A percentile compares a stretch with the other conserved stretches of the same genome.
phyloP scores from a whole-genome alignment of 2,329 filamentous ascomycete species.

The Exophiala calicioides region DNA sequence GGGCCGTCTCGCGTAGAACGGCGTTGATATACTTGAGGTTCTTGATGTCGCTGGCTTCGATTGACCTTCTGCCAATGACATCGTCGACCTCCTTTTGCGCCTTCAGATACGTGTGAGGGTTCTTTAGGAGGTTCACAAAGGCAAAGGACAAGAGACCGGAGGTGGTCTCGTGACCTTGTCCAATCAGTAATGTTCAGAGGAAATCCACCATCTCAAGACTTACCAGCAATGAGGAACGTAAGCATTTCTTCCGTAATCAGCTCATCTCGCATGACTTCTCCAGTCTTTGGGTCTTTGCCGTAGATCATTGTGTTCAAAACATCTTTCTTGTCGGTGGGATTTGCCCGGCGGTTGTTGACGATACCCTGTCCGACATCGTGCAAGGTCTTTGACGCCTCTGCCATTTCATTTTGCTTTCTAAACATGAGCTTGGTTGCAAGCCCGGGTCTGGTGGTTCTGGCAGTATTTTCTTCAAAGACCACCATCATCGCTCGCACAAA shows the following conservation, averaged over 20 bases:
- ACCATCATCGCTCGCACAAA: conserved; percentile 68
- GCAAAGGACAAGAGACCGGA: conserved; percentile 67
- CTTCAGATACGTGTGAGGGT: conserved; percentile 60
- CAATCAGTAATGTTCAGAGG: too few species aligned
- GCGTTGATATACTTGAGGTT: conserved; percentile 69
- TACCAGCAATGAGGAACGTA: conserved; percentile 71
- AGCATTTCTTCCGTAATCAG: conserved; percentile 70
- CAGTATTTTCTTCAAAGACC: conserved; percentile 58
- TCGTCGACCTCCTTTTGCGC: conserved; percentile 67
- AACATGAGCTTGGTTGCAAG: conserved; percentile 50
- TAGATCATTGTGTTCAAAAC: conserved; percentile 70
- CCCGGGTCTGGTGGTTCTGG: conserved; percentile 50
- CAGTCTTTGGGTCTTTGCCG: conserved; percentile 67
- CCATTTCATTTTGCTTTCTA: conserved; percentile 21
- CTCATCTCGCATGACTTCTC: conserved; percentile 62
- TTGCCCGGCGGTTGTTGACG: conserved; percentile 57
- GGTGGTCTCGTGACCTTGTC: conserved; percentile 70
- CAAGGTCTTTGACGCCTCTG: conserved; percentile 36
- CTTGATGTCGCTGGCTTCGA: conserved; percentile 61
- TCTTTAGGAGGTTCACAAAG: conserved; percentile 64
- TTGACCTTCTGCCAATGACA: conserved; percentile 60
- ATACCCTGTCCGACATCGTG: conserved; percentile 61
- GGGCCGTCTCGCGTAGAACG: conserved; percentile 64
- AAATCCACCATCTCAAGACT: too few species aligned
- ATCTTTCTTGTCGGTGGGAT: conserved; percentile 63